Evolutionary conservation across 2,329 filamentous ascomycete genomes (phyloP), one percentile per base, ranked within the genome.

Genomic region (Penicillium frequentans): DNA sequence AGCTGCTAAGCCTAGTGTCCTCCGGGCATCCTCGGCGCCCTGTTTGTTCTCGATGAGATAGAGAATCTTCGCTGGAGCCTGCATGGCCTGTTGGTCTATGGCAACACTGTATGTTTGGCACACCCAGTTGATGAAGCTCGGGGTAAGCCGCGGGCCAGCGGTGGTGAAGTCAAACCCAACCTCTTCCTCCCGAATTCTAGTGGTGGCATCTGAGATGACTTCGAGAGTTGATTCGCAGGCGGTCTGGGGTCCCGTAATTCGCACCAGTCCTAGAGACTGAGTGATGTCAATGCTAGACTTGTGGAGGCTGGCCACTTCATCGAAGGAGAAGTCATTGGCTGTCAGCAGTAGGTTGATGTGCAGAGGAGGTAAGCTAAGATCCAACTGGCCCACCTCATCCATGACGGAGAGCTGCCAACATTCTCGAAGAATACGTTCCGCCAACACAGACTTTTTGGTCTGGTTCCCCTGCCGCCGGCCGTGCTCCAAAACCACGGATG

Each of bases 221-320:
- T 73, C 68, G 16, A 64, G 59, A n/a, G 75, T 68, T 3, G 66
- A 67, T 44, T 75, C 68, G 45, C 73, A 76, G 13, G 68, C 55
- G 39, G 55, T 47, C 49, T 70, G 65, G 44, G 58, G 64, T 13
- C 73, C 75, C 9, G 72, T 76, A 31, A 77, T 64, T 49, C 72
- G 68, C 26, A 77, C 61, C 29, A 77, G 60, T 3, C 70, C 68
- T 24, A 73, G 55, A 8, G 68, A 66, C 46, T 63, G 66, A 1
- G 68, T 71, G 33, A 76, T 61, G 55, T 77, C 74, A 37, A 77
- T 75, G 21, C 69, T 72, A 11, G 67, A 71, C 26, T 66, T 66
- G 49, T 74, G 64, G 3, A 73, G 59, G 49, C 61, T 65, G 19
- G 75, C 73, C 46, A 77, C 46, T 26, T 72, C 69, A 47, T 74